Conservation (phyloP, 140 eudicot genomes). For the Stevia rebaudiana region DNA sequence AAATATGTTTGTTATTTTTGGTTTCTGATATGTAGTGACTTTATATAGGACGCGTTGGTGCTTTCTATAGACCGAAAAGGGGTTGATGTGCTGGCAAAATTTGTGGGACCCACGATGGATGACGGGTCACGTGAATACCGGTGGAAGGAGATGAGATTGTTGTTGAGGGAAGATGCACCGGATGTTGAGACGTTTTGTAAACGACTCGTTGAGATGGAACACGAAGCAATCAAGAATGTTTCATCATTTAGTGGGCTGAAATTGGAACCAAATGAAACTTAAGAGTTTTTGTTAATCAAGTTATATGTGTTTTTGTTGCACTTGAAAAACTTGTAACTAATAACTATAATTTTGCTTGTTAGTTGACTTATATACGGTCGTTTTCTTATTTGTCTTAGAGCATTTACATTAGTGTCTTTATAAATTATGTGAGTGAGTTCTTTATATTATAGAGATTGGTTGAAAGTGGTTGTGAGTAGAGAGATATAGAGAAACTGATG, state of each 20-base stretch:
- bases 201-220: slow-evolving; percentile 77
- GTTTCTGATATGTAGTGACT: slow-evolving; percentile 15
- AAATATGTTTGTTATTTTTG: too few species aligned
- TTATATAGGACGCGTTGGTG: slow-evolving; percentile 63
- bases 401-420: too few species aligned
- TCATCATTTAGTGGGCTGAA: slow-evolving; percentile 55
- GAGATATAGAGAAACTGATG: too few species aligned
- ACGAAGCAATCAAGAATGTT: slow-evolving; percentile 51
- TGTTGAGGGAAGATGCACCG: slow-evolving; percentile 50
- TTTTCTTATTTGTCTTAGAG: too few species aligned
- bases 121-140: slow-evolving; percentile 56
- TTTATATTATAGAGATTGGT: too few species aligned
- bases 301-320: not conserved
- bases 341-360: too few species aligned
- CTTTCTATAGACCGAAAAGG: slow-evolving; percentile 74
- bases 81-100: slow-evolving; percentile 66
- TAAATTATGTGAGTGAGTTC: too few species aligned
- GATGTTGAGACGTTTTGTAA: slow-evolving; percentile 64
- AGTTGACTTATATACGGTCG: too few species aligned
- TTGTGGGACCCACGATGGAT: slow-evolving; percentile 41
- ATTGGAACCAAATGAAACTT: slow-evolving; percentile 8
- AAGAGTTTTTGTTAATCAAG: not conserved
- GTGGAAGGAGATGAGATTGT: slow-evolving; percentile 69
- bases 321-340: too few species aligned
- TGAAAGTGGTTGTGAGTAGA: too few species aligned